phyloP scores from a whole-genome alignment of 2,329 filamentous ascomycete species.

The Monosporascus ibericus region DNA sequence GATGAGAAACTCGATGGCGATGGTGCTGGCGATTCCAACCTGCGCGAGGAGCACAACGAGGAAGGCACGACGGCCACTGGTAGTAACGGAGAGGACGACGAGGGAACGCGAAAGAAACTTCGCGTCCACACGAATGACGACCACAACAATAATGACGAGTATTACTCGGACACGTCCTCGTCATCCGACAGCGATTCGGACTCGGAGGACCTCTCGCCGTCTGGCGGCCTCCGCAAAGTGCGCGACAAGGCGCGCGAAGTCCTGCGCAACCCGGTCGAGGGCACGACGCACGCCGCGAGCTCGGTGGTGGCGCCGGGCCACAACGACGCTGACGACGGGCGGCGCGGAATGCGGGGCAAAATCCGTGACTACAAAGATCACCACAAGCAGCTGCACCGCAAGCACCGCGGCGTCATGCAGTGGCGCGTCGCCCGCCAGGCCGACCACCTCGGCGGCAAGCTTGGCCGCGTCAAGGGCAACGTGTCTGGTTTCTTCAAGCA shows the following conservation, averaged over 20 bases:
- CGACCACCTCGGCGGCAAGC: constrained; percentile 45
- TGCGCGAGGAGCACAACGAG: background rate
- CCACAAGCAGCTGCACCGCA: constrained; percentile 54
- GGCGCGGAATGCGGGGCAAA: constrained; percentile 42
- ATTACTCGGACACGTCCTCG: constrained; percentile 18
- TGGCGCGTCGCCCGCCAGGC: constrained; percentile 53
- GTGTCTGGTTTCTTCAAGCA: constrained; percentile 54
- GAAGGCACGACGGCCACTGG: constrained; percentile 5
- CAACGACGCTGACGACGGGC: constrained; percentile 34
- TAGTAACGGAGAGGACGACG: constrained; percentile 21
- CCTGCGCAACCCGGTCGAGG: constrained; percentile 27
- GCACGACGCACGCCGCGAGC: constrained; percentile 20
- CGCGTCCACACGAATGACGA: constrained; percentile 27
- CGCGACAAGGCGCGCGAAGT: constrained; percentile 27
- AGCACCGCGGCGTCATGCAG: constrained; percentile 68
- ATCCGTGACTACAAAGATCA: constrained; percentile 55
- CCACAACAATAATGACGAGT: constrained; percentile 25
- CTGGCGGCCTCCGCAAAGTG: constrained; percentile 1
- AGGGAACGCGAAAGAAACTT: constrained; percentile 22
- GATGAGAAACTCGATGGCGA: constrained; percentile 43
- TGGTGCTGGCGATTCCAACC: constrained; percentile 12
- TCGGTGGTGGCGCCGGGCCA: constrained; percentile 28
- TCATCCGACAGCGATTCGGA: constrained; percentile 2
- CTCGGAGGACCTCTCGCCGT: constrained; percentile 11
- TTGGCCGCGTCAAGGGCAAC: constrained; percentile 52